phyloP scores from a whole-genome alignment of 768 basidiomycete genomes.

The Crassisporium funariophilum region DNA sequence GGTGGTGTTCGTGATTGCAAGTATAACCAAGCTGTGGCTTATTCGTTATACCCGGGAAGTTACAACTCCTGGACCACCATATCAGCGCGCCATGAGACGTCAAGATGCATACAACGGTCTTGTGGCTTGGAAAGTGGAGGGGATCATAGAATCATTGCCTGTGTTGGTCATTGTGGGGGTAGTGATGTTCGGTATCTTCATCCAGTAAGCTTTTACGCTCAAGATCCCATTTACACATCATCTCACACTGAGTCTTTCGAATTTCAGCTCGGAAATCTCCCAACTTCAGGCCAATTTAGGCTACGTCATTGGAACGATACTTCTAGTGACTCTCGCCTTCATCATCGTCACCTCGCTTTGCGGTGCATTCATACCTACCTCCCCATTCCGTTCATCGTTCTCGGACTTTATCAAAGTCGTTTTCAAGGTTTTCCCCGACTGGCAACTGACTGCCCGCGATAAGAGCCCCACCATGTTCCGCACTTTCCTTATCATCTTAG shows the following conservation, averaged over 20 bases:
- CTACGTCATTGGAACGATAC: conserved; percentile 5
- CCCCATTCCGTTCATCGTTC: conserved; percentile 17
- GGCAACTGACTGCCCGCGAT: background rate
- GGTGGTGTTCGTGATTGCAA: conserved; percentile 2
- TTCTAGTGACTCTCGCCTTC: conserved; percentile 2
- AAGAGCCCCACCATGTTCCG: conserved; percentile 1
- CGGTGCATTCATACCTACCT: conserved; percentile 15
- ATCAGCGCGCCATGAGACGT: conserved; percentile 11
- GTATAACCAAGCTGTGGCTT: conserved; percentile 16
- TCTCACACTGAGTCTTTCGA: background rate
- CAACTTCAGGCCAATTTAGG: background rate
- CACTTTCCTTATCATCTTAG: background rate
- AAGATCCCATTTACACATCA: background rate
- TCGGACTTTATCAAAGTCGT: conserved; percentile 10
- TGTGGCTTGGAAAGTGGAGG: conserved; percentile 13
- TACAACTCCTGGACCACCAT: conserved; percentile 9
- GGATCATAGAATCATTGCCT: conserved; percentile 14
- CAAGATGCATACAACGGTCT: conserved; percentile 16
- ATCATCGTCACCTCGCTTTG: conserved; percentile 5
- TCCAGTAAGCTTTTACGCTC: conserved; percentile 12
- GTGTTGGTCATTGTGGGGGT: conserved; percentile 11
- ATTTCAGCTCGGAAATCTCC: background rate
- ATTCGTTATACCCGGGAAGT: conserved; percentile 10
- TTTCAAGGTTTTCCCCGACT: conserved; percentile 3
- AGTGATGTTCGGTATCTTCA: conserved; percentile 12